A percentile compares a stretch with the other conserved stretches of the same genome.
Evolutionary conservation across 2,329 filamentous ascomycete species (phyloP).

Genomic region (Podosphaera fusca): DNA sequence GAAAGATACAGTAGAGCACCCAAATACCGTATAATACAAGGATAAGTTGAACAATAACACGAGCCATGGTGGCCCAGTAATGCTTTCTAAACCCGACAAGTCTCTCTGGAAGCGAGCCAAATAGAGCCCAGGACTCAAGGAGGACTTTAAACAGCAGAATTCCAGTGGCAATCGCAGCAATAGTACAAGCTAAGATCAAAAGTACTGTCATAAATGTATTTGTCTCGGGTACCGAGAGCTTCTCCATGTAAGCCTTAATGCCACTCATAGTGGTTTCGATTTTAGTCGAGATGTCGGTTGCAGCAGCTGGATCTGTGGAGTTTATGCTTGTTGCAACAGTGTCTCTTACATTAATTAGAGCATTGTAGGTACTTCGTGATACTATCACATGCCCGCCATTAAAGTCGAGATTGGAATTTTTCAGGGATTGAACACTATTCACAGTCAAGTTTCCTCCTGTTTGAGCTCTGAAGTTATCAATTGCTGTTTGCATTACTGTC

Average conservation of each 20-base stretch:
- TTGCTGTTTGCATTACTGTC: constrained; percentile 54
- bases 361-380: constrained; percentile 11
- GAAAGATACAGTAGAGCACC: constrained; percentile 89
- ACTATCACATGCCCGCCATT: constrained; percentile 11
- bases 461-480: constrained; percentile 56
- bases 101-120: constrained; percentile 59
- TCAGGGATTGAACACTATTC: constrained; percentile 53
- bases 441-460: constrained; percentile 74
- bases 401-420: constrained; percentile 48
- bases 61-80: constrained; percentile 83
- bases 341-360: constrained; percentile 29
- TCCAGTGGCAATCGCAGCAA: constrained; percentile 62
- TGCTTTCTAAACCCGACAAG: constrained; percentile 75
- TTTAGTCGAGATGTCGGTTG: constrained; percentile 2
- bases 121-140: constrained; percentile 77
- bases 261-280: constrained; percentile 38
- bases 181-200: constrained; percentile 65
- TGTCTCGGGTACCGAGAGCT: constrained; percentile 61
- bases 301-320: constrained; percentile 12
- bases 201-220: constrained; percentile 95
- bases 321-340: constrained; percentile 25
- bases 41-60: constrained; percentile 74
- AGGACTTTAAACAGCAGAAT: constrained; percentile 81
- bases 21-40: constrained; percentile 82
- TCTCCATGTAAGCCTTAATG: constrained; percentile 62